phyloP scores from a whole-genome alignment of 176 grass and related monocot species.

The Urochloa ruziziensis region DNA sequence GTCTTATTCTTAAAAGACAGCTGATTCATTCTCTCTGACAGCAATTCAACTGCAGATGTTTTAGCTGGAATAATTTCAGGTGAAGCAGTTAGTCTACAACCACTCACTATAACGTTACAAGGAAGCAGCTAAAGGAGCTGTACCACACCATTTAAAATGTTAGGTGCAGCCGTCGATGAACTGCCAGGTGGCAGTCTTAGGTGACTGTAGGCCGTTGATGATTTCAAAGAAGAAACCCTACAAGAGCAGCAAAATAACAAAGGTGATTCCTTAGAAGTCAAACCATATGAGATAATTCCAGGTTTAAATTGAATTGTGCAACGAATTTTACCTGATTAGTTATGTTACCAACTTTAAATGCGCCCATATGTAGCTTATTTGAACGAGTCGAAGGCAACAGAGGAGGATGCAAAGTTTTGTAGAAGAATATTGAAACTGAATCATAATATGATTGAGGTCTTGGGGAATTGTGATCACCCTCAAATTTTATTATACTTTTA shows the following conservation, averaged over 20 bases:
- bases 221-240: constrained; percentile 90
- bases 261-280: constrained; percentile 10
- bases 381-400: constrained; percentile 61
- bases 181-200: constrained; percentile 51
- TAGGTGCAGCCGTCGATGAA: constrained; percentile 58
- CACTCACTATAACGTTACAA: background rate
- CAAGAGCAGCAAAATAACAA: background rate
- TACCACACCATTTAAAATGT: constrained; percentile 49
- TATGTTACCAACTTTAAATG: constrained; percentile 58
- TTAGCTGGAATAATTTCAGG: constrained; percentile 43
- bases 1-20: constrained; percentile 64
- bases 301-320: background rate
- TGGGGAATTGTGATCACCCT: constrained; percentile 88
- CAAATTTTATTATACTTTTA: constrained; percentile 95
- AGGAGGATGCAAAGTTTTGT: constrained; percentile 70
- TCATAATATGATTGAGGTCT: constrained; percentile 97
- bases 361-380: constrained; percentile 59
- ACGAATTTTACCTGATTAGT: constrained; percentile 64
- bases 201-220: constrained; percentile 56
- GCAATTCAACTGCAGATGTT: constrained; percentile 72
- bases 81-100: constrained; percentile 2
- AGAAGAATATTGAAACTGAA: constrained; percentile 96
- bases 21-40: constrained; percentile 67
- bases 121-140: constrained; percentile 13
- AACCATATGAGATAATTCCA: constrained; percentile 11